Conservation (phyloP, 139 green algal genomes). For the Chlorella sp. region DNA sequence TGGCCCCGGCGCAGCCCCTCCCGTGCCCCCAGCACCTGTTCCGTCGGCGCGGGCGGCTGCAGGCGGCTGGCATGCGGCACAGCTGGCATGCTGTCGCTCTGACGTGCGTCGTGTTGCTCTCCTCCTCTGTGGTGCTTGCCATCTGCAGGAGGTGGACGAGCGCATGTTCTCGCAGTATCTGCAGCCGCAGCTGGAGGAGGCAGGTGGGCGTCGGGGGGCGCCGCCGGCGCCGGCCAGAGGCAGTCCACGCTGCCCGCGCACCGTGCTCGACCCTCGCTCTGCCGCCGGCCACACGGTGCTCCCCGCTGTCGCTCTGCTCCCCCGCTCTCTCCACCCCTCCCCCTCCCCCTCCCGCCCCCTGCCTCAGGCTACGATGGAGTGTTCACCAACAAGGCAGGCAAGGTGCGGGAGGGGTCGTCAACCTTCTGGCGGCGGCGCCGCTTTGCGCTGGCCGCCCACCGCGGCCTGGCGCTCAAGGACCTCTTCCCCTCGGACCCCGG, state of each 20-base stretch:
- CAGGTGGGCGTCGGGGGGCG: conserved; percentile 1
- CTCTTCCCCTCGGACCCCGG: conserved; percentile 1
- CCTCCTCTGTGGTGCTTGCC: not conserved
- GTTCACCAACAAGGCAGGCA: conserved; percentile 83
- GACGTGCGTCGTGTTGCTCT: not conserved
- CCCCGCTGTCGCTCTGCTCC: not conserved
- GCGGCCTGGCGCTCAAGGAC: conserved; percentile 30
- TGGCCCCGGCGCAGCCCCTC: too few relatives aligned
- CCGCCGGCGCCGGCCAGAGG: not conserved
- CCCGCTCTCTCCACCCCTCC: not conserved
- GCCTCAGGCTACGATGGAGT: conserved; percentile 56
- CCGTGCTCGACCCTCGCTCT: not conserved
- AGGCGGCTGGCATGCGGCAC: not conserved
- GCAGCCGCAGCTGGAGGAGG: conserved; percentile 21
- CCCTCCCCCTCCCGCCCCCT: not conserved
- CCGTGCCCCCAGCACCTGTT: too few relatives aligned
- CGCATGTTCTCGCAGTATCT: conserved; percentile 55
- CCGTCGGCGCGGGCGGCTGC: not conserved
- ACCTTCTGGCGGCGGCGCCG: conserved; percentile 54
- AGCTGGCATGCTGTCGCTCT: not conserved
- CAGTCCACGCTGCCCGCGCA: not conserved
- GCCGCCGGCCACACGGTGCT: not conserved
- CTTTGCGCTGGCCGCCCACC: conserved; percentile 36
- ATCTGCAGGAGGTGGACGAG: conserved; percentile 87
- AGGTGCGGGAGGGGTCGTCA: conserved; percentile 73